Evolutionary conservation across 176 grass and related monocot genomes (phyloP), one percentile per base, ranked within the genome.

Genomic region (Carex pumila): DNA sequence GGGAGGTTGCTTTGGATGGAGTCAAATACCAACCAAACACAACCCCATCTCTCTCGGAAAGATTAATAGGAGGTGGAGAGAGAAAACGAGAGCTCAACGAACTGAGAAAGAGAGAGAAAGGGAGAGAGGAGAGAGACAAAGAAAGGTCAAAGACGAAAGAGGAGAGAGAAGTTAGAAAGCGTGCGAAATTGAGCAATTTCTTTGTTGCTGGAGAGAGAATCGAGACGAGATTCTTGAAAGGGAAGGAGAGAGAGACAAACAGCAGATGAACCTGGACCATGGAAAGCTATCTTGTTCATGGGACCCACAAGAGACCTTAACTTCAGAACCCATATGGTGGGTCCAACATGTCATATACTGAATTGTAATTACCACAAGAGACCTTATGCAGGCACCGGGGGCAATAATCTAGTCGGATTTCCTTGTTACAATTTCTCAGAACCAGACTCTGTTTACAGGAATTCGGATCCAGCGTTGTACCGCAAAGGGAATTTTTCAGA

Each of bases 21-120:
- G 81, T 85, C 88, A 90, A 90, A 66, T 62, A 84, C 85, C 88
- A 83, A 90, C 85, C 88, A 83, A 86, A 81, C 53, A 39, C 83
- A 80, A 89, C 60, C 80, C 19, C 80, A 86, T 52, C 52, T 68
- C 66, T 47, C 30, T 74, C 63, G 69, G 55, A 76, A 32, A 87
- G 68, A 41, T 39, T 65, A 75, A 53, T 36, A 61, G 3, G 43
- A 71, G 49, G 11, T 31, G 62, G 54, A 47, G 21, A 61, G 18
- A 52, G 88, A 90, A 87, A 87, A 63, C 4, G 88, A 87, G 63
- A 79, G 85, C 71, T 25, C 85, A 84, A 87, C 88, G 73, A 90
- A 83, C 85, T 74, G 78, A 57, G 31, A 79, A 71, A 70, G 25
- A 76, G 49, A 66, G 31, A 55, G 63, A 29, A 25, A 25, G 0